These are phyloP conservation scores for Phascolomyces articulosus DNA, from an alignment of 371 early-diverging fungal species.

Conservation along the genomic window DNA sequence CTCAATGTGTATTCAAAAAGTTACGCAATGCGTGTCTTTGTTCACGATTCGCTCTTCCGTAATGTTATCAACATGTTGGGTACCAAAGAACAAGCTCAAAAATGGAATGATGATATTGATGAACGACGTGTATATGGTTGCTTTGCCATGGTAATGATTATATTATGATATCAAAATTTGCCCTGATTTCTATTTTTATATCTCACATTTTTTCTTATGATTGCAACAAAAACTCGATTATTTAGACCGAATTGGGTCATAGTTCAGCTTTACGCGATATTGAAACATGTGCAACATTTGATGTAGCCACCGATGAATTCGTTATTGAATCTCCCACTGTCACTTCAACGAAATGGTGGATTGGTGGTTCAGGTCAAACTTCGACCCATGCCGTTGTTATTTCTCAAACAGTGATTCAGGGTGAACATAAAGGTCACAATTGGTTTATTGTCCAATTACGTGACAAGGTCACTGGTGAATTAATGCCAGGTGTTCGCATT, in stretches of 20 bases:
- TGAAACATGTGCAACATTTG: conserved; percentile 88
- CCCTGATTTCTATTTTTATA: too few relatives aligned
- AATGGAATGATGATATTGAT: conserved; percentile 57
- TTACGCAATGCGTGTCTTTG: conserved; percentile 67
- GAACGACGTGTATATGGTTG: conserved; percentile 64
- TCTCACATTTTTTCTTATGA: too few relatives aligned
- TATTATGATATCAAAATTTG: too few relatives aligned
- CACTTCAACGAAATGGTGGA: conserved; percentile 94
- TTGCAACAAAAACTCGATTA: too few relatives aligned
- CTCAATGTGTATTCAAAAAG: conserved; percentile 57
- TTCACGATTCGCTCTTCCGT: conserved; percentile 64
- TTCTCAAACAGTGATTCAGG: conserved; percentile 68
- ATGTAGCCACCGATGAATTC: conserved; percentile 75
- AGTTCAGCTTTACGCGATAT: conserved; percentile 87
- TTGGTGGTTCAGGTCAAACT: conserved; percentile 84
- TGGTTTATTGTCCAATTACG: conserved; percentile 89
- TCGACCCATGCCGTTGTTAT: conserved; percentile 75
- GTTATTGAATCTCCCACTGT: conserved; percentile 84
- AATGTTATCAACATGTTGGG: conserved; percentile 65
- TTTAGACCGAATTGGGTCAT: conserved; percentile 66
- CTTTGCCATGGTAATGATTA: conserved; percentile 77
- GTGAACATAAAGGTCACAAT: conserved; percentile 75
- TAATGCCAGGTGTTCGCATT: conserved; percentile 75
- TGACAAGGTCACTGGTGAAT: conserved; percentile 68
- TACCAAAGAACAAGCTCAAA: conserved; percentile 57